Evolutionary conservation across 305 asterid genomes (phyloP), one percentile per base, ranked within the genome.

Genomic region (Fraxinus platypoda): DNA sequence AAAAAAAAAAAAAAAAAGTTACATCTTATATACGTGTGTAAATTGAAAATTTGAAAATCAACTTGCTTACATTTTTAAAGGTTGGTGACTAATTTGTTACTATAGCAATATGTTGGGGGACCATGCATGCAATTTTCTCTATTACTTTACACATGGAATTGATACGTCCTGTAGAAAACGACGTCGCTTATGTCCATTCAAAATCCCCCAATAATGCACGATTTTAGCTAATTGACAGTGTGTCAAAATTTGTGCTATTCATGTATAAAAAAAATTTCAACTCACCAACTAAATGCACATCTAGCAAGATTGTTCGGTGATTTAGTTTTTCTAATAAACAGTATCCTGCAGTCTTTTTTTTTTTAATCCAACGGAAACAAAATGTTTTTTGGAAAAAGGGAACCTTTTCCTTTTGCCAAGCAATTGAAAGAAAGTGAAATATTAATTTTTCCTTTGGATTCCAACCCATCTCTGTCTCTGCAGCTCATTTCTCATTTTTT

Each of bases 401-500:
- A 72, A 83, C 83, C 88, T 93, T 89, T 87, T 80, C 87, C 90
- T 90, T 91, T 90, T 88, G 92, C 93, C 79, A 84, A 85, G 87
- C 88, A 82, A 81, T 83, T 81, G 68, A 79, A 78, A 80, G 76
- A 88, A 91, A 88, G 70, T 59, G 70, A 59, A 59, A 59, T 19
- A 59, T 19, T 87, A 75, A 81, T 81, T 81, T 70, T 82, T 79
- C 88, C 86, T 80, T 82, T 68, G 88, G 89, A 85, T 85, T 86
- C 92, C 89, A 81, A 78, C 75, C 90, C 82, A 46, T 46, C 57
- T 88, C 88, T 88, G 84, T 74, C 87, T 83, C 89, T 5, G 81
- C 89, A 62, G 78, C 90, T 83, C 84, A 68, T 49, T 85, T 84
- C 82, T 85, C 84, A 80, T 81, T 77, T 84, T 31, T 84, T 79